Evolutionary conservation across 805 yeast genomes (phyloP), one percentile per base, ranked within the genome.

Genomic region (Candida cerambycidarum): DNA sequence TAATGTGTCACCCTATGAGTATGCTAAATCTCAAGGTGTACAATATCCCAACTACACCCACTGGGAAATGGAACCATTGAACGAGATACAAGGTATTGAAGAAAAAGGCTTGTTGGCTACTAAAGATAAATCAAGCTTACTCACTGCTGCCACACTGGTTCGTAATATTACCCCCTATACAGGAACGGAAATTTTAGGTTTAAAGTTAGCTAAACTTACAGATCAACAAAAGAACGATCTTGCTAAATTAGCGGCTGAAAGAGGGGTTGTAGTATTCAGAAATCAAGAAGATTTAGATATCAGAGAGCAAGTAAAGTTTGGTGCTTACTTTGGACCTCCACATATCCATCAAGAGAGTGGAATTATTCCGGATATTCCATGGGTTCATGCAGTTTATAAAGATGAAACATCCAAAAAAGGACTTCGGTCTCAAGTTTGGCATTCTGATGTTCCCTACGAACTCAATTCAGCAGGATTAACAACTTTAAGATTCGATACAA

Each of bases 391-490:
- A 30, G 58, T 58, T 12, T 60, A 60, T 7, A 41, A 43, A 19
- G 33, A 45, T 12, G 28, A n/a, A 5, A 41, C 44, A 14, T 51
- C 54, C 19, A 32, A 43, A 6, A 41, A 44, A 8, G 46, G 42
- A 9, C 59, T 60, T 23, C 55, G 58, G 39, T 52, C 63, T 10
- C 51, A 46, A 24, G 59, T 48, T 23, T 65, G 70, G 70, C 69
- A 65, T 50, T 59, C 66, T 13, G 70, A 65, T 44, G 59, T 63
- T 44, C 63, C 58, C 13, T 68, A 63, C 39, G 68, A 63, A 39
- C 51, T 46, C 17, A 68, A 63, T 39, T 65, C 69, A 2, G 67
- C 68, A 5, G 69, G 67, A 36, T 55, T 63, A 32, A 63, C 68
- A 27, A 68, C 72, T 50, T 57, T 63, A 39, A 68, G 63, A 47